Conservation (phyloP, 257 asterid genomes). For the Dorcoceras hygrometricum region DNA sequence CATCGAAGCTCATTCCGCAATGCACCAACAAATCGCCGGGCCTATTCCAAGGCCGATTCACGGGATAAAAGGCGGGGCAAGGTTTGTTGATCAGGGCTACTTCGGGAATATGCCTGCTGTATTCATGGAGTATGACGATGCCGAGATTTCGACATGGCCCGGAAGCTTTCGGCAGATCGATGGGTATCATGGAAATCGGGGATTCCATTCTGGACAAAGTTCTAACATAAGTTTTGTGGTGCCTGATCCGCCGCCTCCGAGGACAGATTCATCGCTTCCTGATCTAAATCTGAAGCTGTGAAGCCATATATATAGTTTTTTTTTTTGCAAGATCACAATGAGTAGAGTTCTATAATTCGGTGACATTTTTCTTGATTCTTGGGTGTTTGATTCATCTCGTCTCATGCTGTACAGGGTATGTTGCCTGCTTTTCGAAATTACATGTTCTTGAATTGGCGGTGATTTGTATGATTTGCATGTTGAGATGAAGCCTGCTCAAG, state of each 20-base stretch:
- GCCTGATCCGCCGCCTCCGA: constrained; percentile 37
- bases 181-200: constrained; percentile 32
- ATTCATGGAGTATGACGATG: constrained; percentile 58
- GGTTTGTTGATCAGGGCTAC: constrained; percentile 64
- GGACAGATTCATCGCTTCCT: constrained; percentile 53
- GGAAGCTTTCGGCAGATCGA: constrained; percentile 79
- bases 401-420: not conserved
- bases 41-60: constrained; percentile 36
- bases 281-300: constrained; percentile 79
- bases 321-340: constrained; percentile 12
- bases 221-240: constrained; percentile 42
- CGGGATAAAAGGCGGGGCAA: constrained; percentile 46
- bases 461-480: not conserved
- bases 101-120: constrained; percentile 51
- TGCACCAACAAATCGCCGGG: constrained; percentile 45
- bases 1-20: constrained; percentile 70
- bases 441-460: not conserved
- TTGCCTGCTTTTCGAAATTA: not conserved
- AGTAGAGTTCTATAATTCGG: not conserved
- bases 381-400: not conserved
- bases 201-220: constrained; percentile 37
- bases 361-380: not conserved
- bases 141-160: constrained; percentile 62
- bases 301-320: constrained; percentile 21
- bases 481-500: not conserved